Base-by-base conservation (phyloP, 257 asterid genomes). In the Leptodermis oblonga region DNA sequence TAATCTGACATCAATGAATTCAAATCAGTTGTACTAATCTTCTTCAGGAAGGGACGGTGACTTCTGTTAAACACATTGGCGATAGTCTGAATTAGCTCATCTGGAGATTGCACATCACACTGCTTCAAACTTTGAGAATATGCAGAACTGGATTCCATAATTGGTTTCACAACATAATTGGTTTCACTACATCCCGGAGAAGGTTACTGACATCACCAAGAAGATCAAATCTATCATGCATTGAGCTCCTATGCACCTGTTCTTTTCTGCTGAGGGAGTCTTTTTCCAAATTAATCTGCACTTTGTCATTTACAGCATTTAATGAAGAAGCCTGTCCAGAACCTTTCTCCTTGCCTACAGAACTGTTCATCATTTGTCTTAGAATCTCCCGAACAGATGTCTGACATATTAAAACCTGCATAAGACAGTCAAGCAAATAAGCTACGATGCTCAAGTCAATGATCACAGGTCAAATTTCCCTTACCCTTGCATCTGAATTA, bases 371-470 rank as follows among this genome's bases (percentile, higher is more conserved):
- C 99, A 94, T 84, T 82, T 89, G 97, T 81, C 88, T 85, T 73
- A 84, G 90, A 74, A 89, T 89, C 83, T 91, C 99, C 73, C 82
- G 88, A 76, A 94, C 91, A 67, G 89, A 89, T 45, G 96, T 88
- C 83, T 89, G 97, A 76, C 99, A 94, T 75, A 92, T 86, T 51
- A 88, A 82, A 80, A 94, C 97, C 99, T 94, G 84, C 83, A 86
- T 80, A 51, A 71, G 70, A 48, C 30, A 76, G 67, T 26, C 60
- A 55, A 51, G 74, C 42, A 59, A 53, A 53, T 69, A 45, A 80
- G 53, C 62, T 60, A 23, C 25, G 65, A 45, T 46, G 49, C 56
- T 14, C 61, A 67, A 36, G 26, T 60, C 45, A 74, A 52, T 65
- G 51, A 71, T 55, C 26, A 48, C 34, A 54, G 9, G 43, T 36